Evolutionary conservation across 768 basidiomycete genomes (phyloP).

Genomic region (Neoboletus subvelutipes): DNA sequence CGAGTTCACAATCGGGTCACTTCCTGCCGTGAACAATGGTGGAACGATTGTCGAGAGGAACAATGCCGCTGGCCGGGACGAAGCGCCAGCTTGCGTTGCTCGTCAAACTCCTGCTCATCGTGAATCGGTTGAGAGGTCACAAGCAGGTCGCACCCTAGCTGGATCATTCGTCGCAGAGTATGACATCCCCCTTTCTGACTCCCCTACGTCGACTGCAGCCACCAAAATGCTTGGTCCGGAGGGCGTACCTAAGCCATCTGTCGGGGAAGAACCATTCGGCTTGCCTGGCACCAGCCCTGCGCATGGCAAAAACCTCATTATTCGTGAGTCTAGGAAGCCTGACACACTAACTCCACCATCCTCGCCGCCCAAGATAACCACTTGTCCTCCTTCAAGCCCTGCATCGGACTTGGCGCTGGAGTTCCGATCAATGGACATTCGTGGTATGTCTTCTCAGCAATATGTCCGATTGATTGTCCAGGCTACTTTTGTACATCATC

Average conservation of each 20-base stretch:
- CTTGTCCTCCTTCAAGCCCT: conserved; percentile 18
- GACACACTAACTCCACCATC: conserved; percentile 1
- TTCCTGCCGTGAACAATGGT: not conserved
- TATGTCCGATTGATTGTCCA: not conserved
- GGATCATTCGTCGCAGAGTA: conserved; percentile 22
- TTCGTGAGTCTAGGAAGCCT: not conserved
- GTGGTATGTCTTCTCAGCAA: conserved; percentile 25
- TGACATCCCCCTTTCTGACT: conserved; percentile 9
- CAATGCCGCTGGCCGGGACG: not conserved
- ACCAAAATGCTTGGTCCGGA: not conserved
- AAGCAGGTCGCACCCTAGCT: not conserved
- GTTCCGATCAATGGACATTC: conserved; percentile 23
- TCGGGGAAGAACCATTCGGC: not conserved
- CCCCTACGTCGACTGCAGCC: not conserved
- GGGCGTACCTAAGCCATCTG: conserved; percentile 1
- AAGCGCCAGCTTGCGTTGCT: not conserved
- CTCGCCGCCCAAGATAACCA: not conserved
- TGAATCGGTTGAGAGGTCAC: not conserved
- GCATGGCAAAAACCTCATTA: not conserved
- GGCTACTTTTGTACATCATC: not conserved
- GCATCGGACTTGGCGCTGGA: conserved; percentile 20
- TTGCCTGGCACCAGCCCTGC: conserved; percentile 21
- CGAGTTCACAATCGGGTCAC: conserved; percentile 24
- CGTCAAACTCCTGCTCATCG: not conserved
- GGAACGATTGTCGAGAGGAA: not conserved